These are phyloP conservation scores for Diplodia sapinea DNA, from an alignment of 2,329 filamentous ascomycete genomes.

Conservation along the genomic window DNA sequence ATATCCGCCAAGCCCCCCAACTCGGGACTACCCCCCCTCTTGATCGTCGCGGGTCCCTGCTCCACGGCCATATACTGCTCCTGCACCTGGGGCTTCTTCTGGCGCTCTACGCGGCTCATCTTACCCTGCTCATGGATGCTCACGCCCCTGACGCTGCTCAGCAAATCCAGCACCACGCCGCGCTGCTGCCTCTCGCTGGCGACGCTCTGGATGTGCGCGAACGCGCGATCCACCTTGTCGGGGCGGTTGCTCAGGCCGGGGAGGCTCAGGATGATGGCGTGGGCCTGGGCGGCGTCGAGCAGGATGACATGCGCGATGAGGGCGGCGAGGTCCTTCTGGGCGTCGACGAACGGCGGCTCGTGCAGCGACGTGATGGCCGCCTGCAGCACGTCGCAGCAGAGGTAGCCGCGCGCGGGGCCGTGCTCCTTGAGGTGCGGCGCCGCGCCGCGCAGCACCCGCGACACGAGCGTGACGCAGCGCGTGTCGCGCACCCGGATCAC, in stretches of 20 bases:
- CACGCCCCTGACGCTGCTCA: slow-evolving; percentile 86
- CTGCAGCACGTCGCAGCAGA: slow-evolving; percentile 85
- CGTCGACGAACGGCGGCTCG: slow-evolving; percentile 94
- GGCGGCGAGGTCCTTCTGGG: slow-evolving; percentile 88
- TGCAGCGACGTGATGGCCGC: slow-evolving; percentile 89
- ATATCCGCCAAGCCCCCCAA: slow-evolving; percentile 54
- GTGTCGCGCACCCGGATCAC: slow-evolving; percentile 89
- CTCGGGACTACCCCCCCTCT: slow-evolving; percentile 48
- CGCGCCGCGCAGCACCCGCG: slow-evolving; percentile 84
- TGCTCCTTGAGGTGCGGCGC: slow-evolving; percentile 74
- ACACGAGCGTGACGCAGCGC: slow-evolving; percentile 82
- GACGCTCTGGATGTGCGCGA: slow-evolving; percentile 46
- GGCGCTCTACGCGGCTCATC: slow-evolving; percentile 56
- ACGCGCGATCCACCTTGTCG: slow-evolving; percentile 66
- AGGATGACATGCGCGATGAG: slow-evolving; percentile 86
- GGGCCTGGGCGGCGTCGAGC: slow-evolving; percentile 69
- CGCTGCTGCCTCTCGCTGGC: slow-evolving; percentile 74
- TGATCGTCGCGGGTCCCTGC: slow-evolving; percentile 42
- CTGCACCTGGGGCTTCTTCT: slow-evolving; percentile 44
- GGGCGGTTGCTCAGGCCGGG: slow-evolving; percentile 70
- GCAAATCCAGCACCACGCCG: slow-evolving; percentile 78
- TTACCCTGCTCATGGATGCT: slow-evolving; percentile 94
- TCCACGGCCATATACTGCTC: slow-evolving; percentile 54
- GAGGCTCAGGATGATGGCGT: slow-evolving; percentile 76
- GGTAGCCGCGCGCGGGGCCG: slow-evolving; percentile 78